Evolutionary conservation across 768 basidiomycete genomes (phyloP).

Genomic region (Megacollybia marginata): DNA sequence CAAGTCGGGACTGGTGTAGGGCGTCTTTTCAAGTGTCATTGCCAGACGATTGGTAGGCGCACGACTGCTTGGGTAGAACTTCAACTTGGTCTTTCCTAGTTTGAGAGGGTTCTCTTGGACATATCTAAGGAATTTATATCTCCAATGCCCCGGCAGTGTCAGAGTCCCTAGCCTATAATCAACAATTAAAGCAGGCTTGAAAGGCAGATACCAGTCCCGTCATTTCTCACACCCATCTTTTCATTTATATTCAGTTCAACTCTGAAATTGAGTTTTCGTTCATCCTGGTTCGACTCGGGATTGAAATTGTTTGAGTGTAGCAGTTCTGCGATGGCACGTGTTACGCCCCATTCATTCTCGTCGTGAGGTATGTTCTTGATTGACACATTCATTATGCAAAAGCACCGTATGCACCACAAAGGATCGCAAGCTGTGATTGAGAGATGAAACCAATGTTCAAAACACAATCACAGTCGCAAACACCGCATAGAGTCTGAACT

Average conservation of each 20-base stretch:
- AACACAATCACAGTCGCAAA: too few relatives aligned
- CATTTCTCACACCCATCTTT: constrained; percentile 45
- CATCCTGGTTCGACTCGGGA: constrained; percentile 18
- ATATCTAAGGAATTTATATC: constrained; percentile 38
- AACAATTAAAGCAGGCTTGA: too few relatives aligned
- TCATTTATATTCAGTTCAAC: constrained; percentile 44
- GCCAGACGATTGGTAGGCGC: constrained; percentile 10
- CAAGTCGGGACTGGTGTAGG: constrained; percentile 45
- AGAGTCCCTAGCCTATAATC: constrained; percentile 8
- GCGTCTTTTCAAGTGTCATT: constrained; percentile 43
- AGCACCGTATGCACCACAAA: too few relatives aligned
- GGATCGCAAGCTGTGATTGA: too few relatives aligned
- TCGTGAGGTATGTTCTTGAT: constrained; percentile 30
- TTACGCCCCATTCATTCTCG: constrained; percentile 49
- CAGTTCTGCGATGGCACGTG: constrained; percentile 43
- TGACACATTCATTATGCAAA: constrained; percentile 26
- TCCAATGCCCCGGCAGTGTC: constrained; percentile 30
- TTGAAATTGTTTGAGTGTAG: constrained; percentile 52
- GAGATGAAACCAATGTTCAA: too few relatives aligned
- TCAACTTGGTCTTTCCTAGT: constrained; percentile 34
- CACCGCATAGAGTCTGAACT: too few relatives aligned
- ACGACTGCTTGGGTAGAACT: constrained; percentile 16
- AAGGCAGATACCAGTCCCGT: constrained; percentile 32
- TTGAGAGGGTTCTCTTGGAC: constrained; percentile 30
- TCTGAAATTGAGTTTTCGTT: constrained; percentile 49